Evolutionary conservation across 345 rosid species (phyloP).

Genomic region (Acer campestre): DNA sequence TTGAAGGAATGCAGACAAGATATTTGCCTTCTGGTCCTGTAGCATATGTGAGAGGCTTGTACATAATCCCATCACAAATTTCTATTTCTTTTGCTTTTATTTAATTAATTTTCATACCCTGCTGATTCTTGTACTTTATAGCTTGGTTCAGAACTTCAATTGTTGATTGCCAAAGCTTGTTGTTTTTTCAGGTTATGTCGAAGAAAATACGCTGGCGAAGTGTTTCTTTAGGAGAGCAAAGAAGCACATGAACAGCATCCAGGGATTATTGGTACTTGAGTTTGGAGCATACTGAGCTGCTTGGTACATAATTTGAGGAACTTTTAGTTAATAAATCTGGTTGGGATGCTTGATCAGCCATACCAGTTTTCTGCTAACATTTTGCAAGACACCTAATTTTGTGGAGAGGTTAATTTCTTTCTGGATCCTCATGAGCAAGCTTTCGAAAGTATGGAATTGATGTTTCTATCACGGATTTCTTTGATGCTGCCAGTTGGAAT

Average conservation of each 20-base stretch:
- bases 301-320: background rate
- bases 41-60: background rate
- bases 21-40: background rate
- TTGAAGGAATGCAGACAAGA: background rate
- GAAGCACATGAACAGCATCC: slow-evolving; percentile 23
- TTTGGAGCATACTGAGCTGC: slow-evolving; percentile 2
- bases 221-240: slow-evolving; percentile 42
- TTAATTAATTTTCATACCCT: background rate
- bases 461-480: background rate
- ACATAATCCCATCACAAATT: background rate
- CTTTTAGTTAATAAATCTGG: slow-evolving; percentile 2
- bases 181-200: slow-evolving; percentile 39
- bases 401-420: background rate
- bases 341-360: background rate
- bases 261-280: background rate
- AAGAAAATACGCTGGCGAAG: slow-evolving; percentile 49
- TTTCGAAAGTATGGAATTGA: background rate
- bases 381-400: background rate
- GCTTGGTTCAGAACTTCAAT: background rate
- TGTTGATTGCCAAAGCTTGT: slow-evolving; percentile 17
- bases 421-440: background rate
- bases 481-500: background rate
- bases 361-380: background rate
- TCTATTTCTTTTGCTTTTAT: background rate
- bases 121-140: background rate